phyloP scores from a whole-genome alignment of 1,139 yeast genomes.

The Taiozyma sp. region DNA sequence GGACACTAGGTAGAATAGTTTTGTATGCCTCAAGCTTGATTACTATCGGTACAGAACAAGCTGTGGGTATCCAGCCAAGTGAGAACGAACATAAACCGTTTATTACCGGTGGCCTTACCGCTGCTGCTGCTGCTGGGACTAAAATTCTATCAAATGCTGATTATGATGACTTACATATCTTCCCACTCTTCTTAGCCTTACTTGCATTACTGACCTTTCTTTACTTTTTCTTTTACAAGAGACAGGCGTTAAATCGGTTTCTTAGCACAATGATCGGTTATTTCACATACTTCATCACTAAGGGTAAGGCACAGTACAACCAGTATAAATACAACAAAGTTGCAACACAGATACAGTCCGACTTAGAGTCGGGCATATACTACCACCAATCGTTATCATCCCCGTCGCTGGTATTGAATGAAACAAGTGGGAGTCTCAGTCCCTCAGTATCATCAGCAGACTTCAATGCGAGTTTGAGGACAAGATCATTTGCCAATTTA shows the following conservation, averaged over 20 bases:
- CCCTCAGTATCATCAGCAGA: slow-evolving; percentile 15
- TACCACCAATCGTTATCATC: background rate
- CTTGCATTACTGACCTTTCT: background rate
- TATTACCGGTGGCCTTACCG: slow-evolving; percentile 16
- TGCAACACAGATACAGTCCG: slow-evolving; percentile 16
- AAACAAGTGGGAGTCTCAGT: slow-evolving; percentile 17
- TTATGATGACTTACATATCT: slow-evolving; percentile 3
- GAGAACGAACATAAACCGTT: slow-evolving; percentile 31
- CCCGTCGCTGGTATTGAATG: background rate
- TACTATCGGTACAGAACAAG: slow-evolving; percentile 19
- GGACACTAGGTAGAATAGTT: slow-evolving; percentile 63
- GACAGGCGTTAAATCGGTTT: slow-evolving; percentile 10
- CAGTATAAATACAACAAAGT: slow-evolving; percentile 19
- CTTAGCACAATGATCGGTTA: slow-evolving; percentile 5
- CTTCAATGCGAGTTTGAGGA: slow-evolving; percentile 17
- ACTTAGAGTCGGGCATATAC: slow-evolving; percentile 18
- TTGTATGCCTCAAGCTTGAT: slow-evolving; percentile 56
- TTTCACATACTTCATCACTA: slow-evolving; percentile 8
- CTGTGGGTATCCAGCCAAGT: slow-evolving; percentile 53
- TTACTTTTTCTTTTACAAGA: slow-evolving; percentile 13
- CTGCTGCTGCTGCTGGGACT: background rate
- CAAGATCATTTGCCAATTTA: slow-evolving; percentile 22
- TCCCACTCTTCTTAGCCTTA: slow-evolving; percentile 11
- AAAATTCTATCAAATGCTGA: slow-evolving; percentile 5
- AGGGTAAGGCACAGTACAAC: slow-evolving; percentile 11